Evolutionary conservation across 306 rosid species (phyloP).

Genomic region (Oxytropis ochrocephala): DNA sequence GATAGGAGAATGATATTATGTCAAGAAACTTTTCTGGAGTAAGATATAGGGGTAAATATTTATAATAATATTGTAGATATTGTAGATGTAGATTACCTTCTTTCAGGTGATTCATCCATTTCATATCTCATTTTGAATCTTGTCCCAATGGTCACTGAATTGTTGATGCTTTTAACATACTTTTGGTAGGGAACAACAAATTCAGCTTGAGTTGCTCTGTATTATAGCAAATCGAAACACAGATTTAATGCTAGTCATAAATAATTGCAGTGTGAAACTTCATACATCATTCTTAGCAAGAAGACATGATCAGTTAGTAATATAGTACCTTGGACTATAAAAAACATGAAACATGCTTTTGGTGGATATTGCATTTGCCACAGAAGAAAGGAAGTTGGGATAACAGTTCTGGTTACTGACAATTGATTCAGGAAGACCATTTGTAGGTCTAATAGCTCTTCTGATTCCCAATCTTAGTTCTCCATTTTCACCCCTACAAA

Average conservation of each 20-base stretch:
- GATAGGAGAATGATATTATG: slow-evolving; percentile 20
- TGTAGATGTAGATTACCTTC: slow-evolving; percentile 62
- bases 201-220: slow-evolving; percentile 86
- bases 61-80: slow-evolving; percentile 2
- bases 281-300: slow-evolving; percentile 5
- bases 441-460: slow-evolving; percentile 82
- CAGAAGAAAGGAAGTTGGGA: slow-evolving; percentile 57
- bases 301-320: not conserved
- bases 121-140: slow-evolving; percentile 83
- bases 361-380: slow-evolving; percentile 81
- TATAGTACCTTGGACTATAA: slow-evolving; percentile 87
- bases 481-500: slow-evolving; percentile 88
- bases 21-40: not conserved
- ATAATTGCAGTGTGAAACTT: not conserved
- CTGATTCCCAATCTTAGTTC: slow-evolving; percentile 95
- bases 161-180: slow-evolving; percentile 58
- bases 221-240: slow-evolving; percentile 21
- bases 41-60: slow-evolving; percentile 1
- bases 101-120: slow-evolving; percentile 90
- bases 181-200: slow-evolving; percentile 79
- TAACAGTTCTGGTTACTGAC: slow-evolving; percentile 60
- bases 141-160: slow-evolving; percentile 65
- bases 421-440: slow-evolving; percentile 82
- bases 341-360: slow-evolving; percentile 83
- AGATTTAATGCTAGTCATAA: not conserved